Evolutionary conservation across 1,139 yeast genomes (phyloP), one percentile per base, ranked within the genome.

Genomic region (Saccharomyces hybrid): DNA sequence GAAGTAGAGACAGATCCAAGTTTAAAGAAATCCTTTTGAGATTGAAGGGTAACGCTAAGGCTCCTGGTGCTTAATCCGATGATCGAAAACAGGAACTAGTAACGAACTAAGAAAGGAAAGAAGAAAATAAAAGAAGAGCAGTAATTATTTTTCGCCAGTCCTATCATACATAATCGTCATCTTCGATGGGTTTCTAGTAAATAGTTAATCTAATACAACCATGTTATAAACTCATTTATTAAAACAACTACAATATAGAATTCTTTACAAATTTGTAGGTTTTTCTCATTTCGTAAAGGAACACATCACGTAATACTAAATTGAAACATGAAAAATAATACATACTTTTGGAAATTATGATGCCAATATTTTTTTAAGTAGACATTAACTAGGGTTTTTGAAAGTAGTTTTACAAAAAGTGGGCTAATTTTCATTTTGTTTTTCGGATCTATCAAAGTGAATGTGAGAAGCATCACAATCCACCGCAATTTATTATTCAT

Each of bases 1-100:
- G 77, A 55, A 73, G 70, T 51, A 76, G 86, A 68, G 91, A 88
- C 71, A 85, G 87, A 73, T 74, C 85, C 29, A 79, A 86, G 66
- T 87, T 85, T 73, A 84, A 83, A 69, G 88, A 82, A 58, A 75
- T 86, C 54, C 75, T 87, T 62, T 73, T 77, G 59, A 82, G 82
- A 51, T 76, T 86, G 61, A 81, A 83, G 72, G 88, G 86, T 51
- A 88, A 87, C 63, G 79, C 79, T 51, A 76, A 78, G 56, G 89
- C 80, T 38, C 96, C 96, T 14, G 95, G 95, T 49, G 86, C 86
- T 32, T 81, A 77, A 56, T 3, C 21, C 19, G 44, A 48, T 44
- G 16, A 24, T 26, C 16, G 21, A 14, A 19, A 21, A 47, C 53
- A 47, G 48, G 32, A 9, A 34, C 38, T 27, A 51, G 14, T 42